Evolutionary conservation across 352 stramenopile species (phyloP), one percentile per base, ranked within the genome.

Genomic region (Pythium periplocum): DNA sequence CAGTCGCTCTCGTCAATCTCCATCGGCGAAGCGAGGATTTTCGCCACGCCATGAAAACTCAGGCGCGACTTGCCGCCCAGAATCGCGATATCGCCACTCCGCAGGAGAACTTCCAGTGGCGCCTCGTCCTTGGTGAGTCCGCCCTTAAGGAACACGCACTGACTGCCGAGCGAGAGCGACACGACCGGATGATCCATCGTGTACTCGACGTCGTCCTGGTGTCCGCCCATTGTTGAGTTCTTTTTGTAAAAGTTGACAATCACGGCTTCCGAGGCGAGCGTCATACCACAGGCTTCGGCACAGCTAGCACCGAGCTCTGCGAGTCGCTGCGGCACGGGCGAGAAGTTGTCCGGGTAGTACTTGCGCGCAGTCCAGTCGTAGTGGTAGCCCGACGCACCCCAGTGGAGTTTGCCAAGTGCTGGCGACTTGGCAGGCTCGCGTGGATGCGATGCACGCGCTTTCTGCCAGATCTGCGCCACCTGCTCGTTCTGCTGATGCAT

Each of bases 211-310:
- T 93, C 77, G 59, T 93, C 83, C 57, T 89, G 74, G 57, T 93
- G 83, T 39, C 83, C 83, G 39, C 83, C 83, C 83, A 93, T 93
- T 4, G 69, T 73, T 47, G 83, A 90, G 51, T 55, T 83, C 33
- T 64, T 73, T 60, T 86, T 88, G 66, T 93, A 93, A 59, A 84
- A 93, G 54, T 93, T 93, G 12, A 93, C 78, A 31, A 93, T 87
- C 51, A 90, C 78, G 3, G 83, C 83, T 41, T 93, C 80, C 17
- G 80, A 65, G 5, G 46, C 31, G 26, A 93, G 57, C 33, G 54
- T 72, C 60, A 86, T 73, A 26, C 65, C 74, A 36, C 80, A 90
- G 12, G 62, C 80, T n/a, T 60, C 31, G 2, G 80, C 80, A 35
- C 71, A 86, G 2, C 40, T 45, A 4, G 53, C 45, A 0, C 68